Evolutionary conservation across 2,329 filamentous ascomycete species (phyloP).

Genomic region (Grosmannia huntii): DNA sequence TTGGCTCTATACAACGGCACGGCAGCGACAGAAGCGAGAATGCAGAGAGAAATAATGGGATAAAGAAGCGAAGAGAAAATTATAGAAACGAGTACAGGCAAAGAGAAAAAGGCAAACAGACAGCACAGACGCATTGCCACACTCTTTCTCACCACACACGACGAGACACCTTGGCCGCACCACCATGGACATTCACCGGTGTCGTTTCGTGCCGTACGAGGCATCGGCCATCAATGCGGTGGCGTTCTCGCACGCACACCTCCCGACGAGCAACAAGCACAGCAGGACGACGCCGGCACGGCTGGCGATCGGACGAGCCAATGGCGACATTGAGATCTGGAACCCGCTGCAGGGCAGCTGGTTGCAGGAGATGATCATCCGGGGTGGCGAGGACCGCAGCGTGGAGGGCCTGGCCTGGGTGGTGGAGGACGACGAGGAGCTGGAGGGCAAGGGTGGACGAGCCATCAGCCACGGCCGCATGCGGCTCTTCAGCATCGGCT

Average conservation of each 20-base stretch:
- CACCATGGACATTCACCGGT: constrained; percentile 88
- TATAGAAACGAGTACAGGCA: neutral
- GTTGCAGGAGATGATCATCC: constrained; percentile 80
- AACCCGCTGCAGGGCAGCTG: constrained; percentile 72
- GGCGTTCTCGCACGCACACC: constrained; percentile 70
- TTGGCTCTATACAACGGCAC: neutral
- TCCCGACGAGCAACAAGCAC: constrained; percentile 30
- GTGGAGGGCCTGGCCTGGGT: constrained; percentile 90
- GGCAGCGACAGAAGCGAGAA: neutral
- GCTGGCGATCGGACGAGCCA: constrained; percentile 80
- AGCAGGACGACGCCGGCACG: constrained; percentile 49
- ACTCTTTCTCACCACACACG: neutral
- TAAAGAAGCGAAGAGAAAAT: neutral
- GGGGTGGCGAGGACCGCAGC: constrained; percentile 71
- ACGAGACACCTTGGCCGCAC: no score
- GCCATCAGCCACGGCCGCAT: constrained; percentile 52
- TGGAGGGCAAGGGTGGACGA: constrained; percentile 44
- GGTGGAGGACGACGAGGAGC: constrained; percentile 64
- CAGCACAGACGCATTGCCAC: constrained; percentile 5
- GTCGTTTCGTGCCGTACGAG: constrained; percentile 87
- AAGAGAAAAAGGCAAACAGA: no score
- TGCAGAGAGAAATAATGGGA: neutral
- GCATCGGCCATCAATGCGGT: constrained; percentile 87
- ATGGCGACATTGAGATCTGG: constrained; percentile 97
- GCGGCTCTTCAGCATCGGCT: constrained; percentile 91